These are phyloP conservation scores for Fusarium gaditjirri DNA, from an alignment of 2,329 filamentous ascomycete genomes.

Conservation along the genomic window DNA sequence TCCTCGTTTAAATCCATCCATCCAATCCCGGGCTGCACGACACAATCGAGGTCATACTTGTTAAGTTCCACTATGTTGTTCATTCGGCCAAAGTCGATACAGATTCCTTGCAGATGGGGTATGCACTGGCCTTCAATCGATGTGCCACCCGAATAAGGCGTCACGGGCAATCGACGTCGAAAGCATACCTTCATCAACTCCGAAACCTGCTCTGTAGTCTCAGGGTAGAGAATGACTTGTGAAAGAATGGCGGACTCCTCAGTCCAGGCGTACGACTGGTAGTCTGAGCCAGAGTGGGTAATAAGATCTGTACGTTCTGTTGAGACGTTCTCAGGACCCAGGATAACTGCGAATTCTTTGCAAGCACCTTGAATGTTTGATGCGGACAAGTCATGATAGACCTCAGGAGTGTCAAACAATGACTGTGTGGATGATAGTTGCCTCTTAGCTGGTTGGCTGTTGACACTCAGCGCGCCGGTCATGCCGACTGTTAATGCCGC, in stretches of 20 bases:
- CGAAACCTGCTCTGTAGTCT: conserved; percentile 77
- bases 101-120: conserved; percentile 84
- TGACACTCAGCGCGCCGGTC: accelerated
- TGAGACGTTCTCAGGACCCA: conserved; percentile 13
- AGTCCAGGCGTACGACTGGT: conserved; percentile 26
- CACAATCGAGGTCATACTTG: conserved; percentile 88
- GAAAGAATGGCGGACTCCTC: background rate
- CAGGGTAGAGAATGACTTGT: conserved; percentile 69
- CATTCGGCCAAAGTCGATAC: conserved; percentile 90
- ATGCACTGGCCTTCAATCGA: conserved; percentile 92
- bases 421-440: background rate
- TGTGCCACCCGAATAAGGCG: conserved; percentile 86
- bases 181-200: conserved; percentile 79
- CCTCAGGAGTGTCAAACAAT: background rate
- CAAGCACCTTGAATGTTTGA: conserved; percentile 6
- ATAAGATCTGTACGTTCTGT: background rate
- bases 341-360: background rate
- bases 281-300: conserved; percentile 25
- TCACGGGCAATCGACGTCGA: conserved; percentile 78
- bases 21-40: conserved; percentile 88
- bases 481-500: background rate
- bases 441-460: accelerated
- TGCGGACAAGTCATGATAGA: background rate
- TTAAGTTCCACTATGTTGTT: conserved; percentile 82
- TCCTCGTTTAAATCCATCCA: conserved; percentile 89